Conservation (phyloP, 179 eudicot species). For the Amaranthus tricolor region DNA sequence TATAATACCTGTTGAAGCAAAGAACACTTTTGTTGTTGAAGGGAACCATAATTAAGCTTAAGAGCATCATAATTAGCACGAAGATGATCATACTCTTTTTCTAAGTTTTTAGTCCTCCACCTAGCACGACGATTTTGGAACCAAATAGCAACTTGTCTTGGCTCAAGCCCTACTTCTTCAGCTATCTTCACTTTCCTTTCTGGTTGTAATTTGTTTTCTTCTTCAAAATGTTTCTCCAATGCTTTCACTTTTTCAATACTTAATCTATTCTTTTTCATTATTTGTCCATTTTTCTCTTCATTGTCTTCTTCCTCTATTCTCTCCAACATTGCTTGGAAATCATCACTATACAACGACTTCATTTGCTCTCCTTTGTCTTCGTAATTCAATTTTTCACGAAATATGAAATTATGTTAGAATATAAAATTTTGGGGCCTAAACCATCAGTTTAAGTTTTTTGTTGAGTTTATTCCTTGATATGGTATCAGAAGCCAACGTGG, state of each 20-base stretch:
- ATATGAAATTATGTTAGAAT: background rate
- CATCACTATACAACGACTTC: constrained; percentile 31
- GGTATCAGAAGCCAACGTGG: no score
- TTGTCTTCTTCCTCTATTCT: constrained; percentile 36
- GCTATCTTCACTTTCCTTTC: constrained; percentile 36
- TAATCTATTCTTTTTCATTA: constrained; percentile 30
- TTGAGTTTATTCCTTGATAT: background rate
- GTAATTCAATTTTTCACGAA: background rate
- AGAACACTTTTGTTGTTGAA: constrained; percentile 36
- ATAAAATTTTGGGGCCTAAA: no score
- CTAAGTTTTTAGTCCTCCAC: constrained; percentile 48
- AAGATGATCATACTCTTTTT: constrained; percentile 41
- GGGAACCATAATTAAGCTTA: constrained; percentile 33
- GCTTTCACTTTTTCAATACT: constrained; percentile 34
- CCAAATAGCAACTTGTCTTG: constrained; percentile 57
- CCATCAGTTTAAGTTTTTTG: no score
- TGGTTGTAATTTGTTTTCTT: constrained; percentile 32
- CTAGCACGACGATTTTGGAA: constrained; percentile 61
- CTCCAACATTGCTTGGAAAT: constrained; percentile 40
- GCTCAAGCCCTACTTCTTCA: constrained; percentile 45
- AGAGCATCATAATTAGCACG: constrained; percentile 49
- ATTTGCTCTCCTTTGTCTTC: constrained; percentile 18
- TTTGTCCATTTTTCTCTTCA: constrained; percentile 19
- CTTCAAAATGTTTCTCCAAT: constrained; percentile 33
- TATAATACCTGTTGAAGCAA: constrained; percentile 42